Evolutionary conservation across 2,329 filamentous ascomycete species (phyloP).

Genomic region (Fusarium haematococcum): DNA sequence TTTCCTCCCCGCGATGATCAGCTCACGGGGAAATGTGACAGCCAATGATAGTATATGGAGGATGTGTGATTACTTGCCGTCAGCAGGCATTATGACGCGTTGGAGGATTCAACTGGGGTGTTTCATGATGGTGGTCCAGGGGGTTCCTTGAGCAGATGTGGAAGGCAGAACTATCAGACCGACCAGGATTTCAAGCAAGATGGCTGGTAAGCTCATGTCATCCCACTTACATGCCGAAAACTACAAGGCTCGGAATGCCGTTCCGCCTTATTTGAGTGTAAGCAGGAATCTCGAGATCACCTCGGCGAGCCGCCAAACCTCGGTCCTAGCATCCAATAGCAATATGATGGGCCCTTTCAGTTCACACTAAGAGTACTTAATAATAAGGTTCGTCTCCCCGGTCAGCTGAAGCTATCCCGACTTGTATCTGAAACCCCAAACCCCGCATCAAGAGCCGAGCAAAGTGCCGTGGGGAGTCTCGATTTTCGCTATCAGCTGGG

Average conservation of each 20-base stretch:
- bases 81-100: background rate
- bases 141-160: background rate
- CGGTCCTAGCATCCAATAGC: background rate
- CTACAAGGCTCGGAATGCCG: background rate
- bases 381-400: background rate
- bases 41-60: background rate
- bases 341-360: background rate
- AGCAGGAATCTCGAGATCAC: background rate
- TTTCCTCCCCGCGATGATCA: background rate
- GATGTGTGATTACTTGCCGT: background rate
- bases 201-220: background rate
- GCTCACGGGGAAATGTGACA: background rate
- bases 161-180: background rate
- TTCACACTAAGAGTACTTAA: background rate
- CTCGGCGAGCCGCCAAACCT: background rate
- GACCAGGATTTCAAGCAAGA: background rate
- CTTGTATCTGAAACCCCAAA: background rate
- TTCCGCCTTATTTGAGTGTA: background rate
- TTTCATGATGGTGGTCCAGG: background rate
- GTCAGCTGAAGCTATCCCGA: background rate
- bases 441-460: background rate
- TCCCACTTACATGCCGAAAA: background rate
- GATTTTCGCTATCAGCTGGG: background rate
- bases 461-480: background rate
- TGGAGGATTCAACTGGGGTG: background rate